A percentile compares a stretch with the other conserved stretches of the same genome.
Conservation (phyloP, 23 red algal species). For the Gracilaria domingensis region DNA sequence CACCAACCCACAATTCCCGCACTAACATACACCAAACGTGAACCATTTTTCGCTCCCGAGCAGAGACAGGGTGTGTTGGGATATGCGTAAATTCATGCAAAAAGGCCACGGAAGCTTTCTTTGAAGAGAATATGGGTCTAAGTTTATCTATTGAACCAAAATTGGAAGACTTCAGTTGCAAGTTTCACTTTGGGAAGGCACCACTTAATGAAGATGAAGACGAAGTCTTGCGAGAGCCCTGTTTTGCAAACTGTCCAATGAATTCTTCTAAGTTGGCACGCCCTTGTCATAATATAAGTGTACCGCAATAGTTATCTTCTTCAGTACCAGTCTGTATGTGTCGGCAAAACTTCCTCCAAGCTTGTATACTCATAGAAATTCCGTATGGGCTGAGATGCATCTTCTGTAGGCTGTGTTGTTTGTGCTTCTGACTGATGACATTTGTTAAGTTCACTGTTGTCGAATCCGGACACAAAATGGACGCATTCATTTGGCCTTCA, state of each 20-base stretch:
- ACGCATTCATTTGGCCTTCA: no score
- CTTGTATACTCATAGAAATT: no score
- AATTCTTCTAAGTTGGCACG: background rate
- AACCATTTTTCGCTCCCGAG: background rate
- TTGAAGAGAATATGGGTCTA: conserved; percentile 54
- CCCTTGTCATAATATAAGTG: conserved; percentile 26
- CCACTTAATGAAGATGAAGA: conserved; percentile 30
- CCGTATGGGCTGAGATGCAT: no score
- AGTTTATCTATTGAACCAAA: conserved; percentile 58
- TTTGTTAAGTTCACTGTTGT: no score
- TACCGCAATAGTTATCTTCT: background rate
- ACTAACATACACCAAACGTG: background rate
- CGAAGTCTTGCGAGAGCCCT: conserved; percentile 34
- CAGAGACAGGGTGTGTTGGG: conserved; percentile 63
- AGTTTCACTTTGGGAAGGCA: conserved; percentile 62
- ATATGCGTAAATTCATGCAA: conserved; percentile 69
- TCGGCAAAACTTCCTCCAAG: no score
- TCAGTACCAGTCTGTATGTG: background rate
- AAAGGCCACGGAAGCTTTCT: conserved; percentile 62
- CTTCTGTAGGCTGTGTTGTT: no score
- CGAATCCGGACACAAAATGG: no score
- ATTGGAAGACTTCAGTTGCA: conserved; percentile 67
- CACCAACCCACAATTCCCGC: background rate
- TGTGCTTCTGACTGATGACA: no score
- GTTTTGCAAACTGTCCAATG: conserved; percentile 46